Base-by-base conservation (phyloP, 2,329 filamentous ascomycete species). In the Beauveria australis region DNA sequence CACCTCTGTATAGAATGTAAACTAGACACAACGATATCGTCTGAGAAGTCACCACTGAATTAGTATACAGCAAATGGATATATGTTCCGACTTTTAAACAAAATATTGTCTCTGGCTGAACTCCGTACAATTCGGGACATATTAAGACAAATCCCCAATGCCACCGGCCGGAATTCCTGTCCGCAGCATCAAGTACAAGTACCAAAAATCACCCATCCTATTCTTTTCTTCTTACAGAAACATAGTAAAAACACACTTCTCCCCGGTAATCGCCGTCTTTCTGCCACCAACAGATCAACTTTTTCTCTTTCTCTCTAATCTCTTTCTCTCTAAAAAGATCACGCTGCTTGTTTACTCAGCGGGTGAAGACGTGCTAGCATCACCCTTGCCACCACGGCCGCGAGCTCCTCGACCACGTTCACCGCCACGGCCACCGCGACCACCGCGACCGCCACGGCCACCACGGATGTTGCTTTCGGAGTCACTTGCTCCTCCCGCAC, bases 401-500 rank as follows among this genome's bases (percentile, higher is more conserved):
- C 83, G 78, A 12, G 81, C 79, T 37, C 83, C 80, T 55, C 82
- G 76, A 33, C 83, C 80, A 44, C 85, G 79, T 59, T 85, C 80
- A 63, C 79, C 78, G 53, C 85, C 83, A 52, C 86, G 82, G 41
- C 83, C 79, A 51, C 80, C 77, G 26, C 80, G 76, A 16, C 80
- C 76, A 19, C 83, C 80, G 14, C 83, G 77, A 37, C 77, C 79
- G 18, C 84, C 84, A 52, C 84, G 81, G 24, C 79, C 80, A 56
- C 78, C 79, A 12, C 82, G 79, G 63, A 81, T 77, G 61, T 79
- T 82, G 61, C 80, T 82, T 68, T 85, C 83, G 41, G 82, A 84
- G 65, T 85, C 87, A 70, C 86, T 88, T 62, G 90, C 92, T 62
- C 90, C 91, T 56, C 74, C 89, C 60, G 89, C 89, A 70, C 91